These are phyloP conservation scores for Protea cynaroides DNA, from an alignment of 164 flowering plant species.

Conservation along the genomic window DNA sequence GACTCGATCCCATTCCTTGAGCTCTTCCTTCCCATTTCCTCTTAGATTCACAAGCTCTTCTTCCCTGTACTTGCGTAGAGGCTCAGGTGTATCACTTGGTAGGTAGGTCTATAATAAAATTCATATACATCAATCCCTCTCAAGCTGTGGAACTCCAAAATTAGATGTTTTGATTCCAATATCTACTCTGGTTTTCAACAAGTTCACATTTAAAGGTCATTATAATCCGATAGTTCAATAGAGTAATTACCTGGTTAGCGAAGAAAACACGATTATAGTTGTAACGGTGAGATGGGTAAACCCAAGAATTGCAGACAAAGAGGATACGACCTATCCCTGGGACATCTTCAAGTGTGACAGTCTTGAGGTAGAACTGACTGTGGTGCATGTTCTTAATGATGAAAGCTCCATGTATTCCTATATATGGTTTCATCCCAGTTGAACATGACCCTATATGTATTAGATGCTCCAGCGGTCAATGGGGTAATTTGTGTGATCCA, in stretches of 20 bases:
- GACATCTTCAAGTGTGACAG: conserved; percentile 55
- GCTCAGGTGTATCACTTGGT: conserved; percentile 58
- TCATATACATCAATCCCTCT: neutral
- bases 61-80: conserved; percentile 48
- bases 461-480: conserved; percentile 34
- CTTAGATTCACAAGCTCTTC: conserved; percentile 59
- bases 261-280: conserved; percentile 30
- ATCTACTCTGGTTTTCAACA: too few relatives aligned
- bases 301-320: conserved; percentile 86
- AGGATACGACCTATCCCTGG: conserved; percentile 53
- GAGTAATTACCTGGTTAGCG: conserved; percentile 20
- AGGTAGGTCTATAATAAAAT: conserved; percentile 52
- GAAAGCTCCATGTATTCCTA: conserved; percentile 76
- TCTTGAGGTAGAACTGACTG: conserved; percentile 62
- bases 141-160: too few relatives aligned
- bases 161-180: too few relatives aligned
- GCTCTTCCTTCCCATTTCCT: conserved; percentile 57
- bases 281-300: conserved; percentile 56
- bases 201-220: too few relatives aligned
- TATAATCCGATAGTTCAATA: too few relatives aligned
- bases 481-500: conserved; percentile 48
- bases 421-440: conserved; percentile 62
- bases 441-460: conserved; percentile 38
- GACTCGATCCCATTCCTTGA: conserved; percentile 80
- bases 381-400: conserved; percentile 58